phyloP scores from a whole-genome alignment of 805 yeast species.

The Candida palmyrensis region DNA sequence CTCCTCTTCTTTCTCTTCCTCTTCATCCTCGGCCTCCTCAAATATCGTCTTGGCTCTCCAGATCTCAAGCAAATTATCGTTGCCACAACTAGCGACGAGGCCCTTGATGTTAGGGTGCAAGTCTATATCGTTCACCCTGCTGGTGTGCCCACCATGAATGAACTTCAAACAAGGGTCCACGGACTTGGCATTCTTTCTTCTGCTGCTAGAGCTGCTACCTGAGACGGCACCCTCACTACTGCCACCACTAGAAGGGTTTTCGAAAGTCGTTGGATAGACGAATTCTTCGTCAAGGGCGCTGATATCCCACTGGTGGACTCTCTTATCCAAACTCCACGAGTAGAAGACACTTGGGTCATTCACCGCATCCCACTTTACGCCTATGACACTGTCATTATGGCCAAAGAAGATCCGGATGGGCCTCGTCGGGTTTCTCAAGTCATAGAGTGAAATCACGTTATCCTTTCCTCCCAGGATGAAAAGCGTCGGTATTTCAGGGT shows the following conservation, averaged over 20 bases:
- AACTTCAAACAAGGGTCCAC: slow-evolving; percentile 74
- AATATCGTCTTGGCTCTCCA: slow-evolving; percentile 63
- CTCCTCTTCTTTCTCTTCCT: slow-evolving; percentile 16
- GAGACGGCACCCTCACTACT: neutral
- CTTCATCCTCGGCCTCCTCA: slow-evolving; percentile 30
- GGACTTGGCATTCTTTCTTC: slow-evolving; percentile 45
- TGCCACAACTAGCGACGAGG: slow-evolving; percentile 64
- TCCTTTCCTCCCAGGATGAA: slow-evolving; percentile 79
- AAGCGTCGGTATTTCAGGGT: slow-evolving; percentile 48
- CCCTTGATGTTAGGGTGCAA: slow-evolving; percentile 60
- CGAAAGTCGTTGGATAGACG: slow-evolving; percentile 19
- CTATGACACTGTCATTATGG: slow-evolving; percentile 43
- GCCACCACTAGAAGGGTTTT: neutral
- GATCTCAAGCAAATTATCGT: slow-evolving; percentile 68
- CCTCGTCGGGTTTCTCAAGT: slow-evolving; percentile 53
- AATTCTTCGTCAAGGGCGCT: slow-evolving; percentile 52
- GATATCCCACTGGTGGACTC: slow-evolving; percentile 75
- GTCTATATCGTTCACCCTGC: slow-evolving; percentile 58
- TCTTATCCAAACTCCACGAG: slow-evolving; percentile 58
- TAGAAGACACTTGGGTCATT: slow-evolving; percentile 48
- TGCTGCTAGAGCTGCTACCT: slow-evolving; percentile 39
- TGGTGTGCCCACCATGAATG: slow-evolving; percentile 85
- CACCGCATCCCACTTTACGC: slow-evolving; percentile 48
- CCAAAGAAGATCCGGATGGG: slow-evolving; percentile 67
- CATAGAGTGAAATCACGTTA: slow-evolving; percentile 69